Percentiles rank a stretch among this genome's conserved stretches.
phyloP scores from a whole-genome alignment of 106 monocot genomes.

The Dendrobium nobile region DNA sequence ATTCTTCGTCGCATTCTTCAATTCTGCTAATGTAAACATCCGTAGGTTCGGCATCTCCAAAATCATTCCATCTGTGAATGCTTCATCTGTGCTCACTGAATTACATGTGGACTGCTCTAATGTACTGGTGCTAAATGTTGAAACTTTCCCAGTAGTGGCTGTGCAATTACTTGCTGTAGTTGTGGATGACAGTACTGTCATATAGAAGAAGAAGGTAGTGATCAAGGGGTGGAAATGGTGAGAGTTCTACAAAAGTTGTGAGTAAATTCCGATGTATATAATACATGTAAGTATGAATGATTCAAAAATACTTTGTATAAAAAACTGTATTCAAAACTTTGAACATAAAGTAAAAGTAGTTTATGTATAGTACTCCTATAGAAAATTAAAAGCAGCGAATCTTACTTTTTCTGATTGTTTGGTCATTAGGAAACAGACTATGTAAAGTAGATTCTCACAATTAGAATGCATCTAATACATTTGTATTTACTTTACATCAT shows the following conservation, averaged over 20 bases:
- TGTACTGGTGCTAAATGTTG: constrained; percentile 31
- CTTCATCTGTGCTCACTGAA: constrained; percentile 15
- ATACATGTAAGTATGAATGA: neutral
- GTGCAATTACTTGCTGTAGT: constrained; percentile 25
- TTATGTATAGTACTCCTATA: too few relatives aligned
- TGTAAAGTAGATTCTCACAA: too few relatives aligned
- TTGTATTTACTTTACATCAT: too few relatives aligned
- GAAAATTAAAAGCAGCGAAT: too few relatives aligned
- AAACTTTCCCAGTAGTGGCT: constrained; percentile 23
- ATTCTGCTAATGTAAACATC: constrained; percentile 31
- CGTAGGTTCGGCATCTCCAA: constrained; percentile 35
- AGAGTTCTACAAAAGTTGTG: too few relatives aligned
- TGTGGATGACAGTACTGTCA: neutral
- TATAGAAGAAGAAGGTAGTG: neutral
- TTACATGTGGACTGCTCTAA: constrained; percentile 24
- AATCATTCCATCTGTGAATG: constrained; percentile 25
- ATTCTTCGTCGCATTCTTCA: constrained; percentile 41
- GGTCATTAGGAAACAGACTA: too few relatives aligned
- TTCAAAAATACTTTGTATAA: neutral
- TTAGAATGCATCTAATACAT: too few relatives aligned
- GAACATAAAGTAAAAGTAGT: too few relatives aligned
- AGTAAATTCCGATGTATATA: too few relatives aligned
- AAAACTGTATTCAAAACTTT: too few relatives aligned
- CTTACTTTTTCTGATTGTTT: too few relatives aligned
- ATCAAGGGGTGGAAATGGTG: neutral